These are phyloP conservation scores for Barnettozyma salicaria DNA, from an alignment of 805 yeast species.

Conservation along the genomic window DNA sequence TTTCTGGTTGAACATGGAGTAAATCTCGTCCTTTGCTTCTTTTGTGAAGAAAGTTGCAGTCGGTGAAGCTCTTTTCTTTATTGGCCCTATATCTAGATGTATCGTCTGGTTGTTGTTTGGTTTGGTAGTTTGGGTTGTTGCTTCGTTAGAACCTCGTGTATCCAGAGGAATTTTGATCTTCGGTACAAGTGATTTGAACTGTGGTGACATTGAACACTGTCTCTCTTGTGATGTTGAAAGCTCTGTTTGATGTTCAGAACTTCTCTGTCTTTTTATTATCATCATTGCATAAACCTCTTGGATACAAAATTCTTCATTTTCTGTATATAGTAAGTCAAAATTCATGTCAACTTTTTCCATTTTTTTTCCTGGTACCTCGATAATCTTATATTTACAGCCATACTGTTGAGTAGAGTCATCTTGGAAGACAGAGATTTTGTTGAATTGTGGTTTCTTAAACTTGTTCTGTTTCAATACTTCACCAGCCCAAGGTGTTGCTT, in stretches of 20 bases:
- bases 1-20: conserved; percentile 66
- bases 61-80: conserved; percentile 51
- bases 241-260: conserved; percentile 13
- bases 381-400: conserved; percentile 41
- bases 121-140: too few species aligned
- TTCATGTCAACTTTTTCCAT: conserved; percentile 57
- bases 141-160: too few species aligned
- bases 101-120: conserved; percentile 14
- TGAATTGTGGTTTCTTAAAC: conserved; percentile 13
- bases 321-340: conserved; percentile 45
- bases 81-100: conserved; percentile 11
- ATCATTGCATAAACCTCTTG: conserved; percentile 56
- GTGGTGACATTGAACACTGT: conserved; percentile 6
- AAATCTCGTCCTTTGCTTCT: conserved; percentile 68
- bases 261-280: conserved; percentile 2
- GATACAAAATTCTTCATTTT: conserved; percentile 49
- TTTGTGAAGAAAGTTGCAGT: conserved; percentile 74
- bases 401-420: conserved; percentile 31
- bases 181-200: conserved; percentile 11
- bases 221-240: background rate
- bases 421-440: conserved; percentile 33
- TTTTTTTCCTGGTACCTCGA: conserved; percentile 51
- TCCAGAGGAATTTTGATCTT: conserved; percentile 1
- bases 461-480: conserved; percentile 44
- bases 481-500: conserved; percentile 58